Evolutionary conservation across 2,329 filamentous ascomycete species (phyloP), one percentile per base, ranked within the genome.

Genomic region (Colletotrichum cordylinicola): DNA sequence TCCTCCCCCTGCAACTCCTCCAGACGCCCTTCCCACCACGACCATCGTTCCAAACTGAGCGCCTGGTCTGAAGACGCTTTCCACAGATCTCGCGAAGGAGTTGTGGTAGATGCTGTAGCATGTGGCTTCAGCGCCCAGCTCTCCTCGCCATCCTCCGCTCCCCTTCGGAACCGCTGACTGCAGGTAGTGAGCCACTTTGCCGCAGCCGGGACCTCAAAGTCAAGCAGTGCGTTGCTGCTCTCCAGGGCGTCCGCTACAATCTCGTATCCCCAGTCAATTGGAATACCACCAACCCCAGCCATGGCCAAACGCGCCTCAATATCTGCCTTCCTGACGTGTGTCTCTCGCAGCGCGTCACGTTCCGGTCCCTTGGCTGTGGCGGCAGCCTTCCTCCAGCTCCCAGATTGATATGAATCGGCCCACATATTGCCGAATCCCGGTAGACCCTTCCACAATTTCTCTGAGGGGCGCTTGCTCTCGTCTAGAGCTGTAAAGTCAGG

Each of bases 291-390:
- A 2, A 67, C 1, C 0, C 18, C 64, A 55, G 18, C 64, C 29
- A 10, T 5, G 64, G 18, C 39, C 39, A 55, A 16, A 13, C 27
- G 37, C 39, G 64, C 43, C 64, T 55, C 64, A 33, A 55, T 2
- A 13, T 55, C 64, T 16, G 39, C 27, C n/a, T 35, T 31, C 3
- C 64, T 48, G 7, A 55, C 13, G 4, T 67, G 27, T 37, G 9
- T 5, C 3, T 21, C 39, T 27, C 39, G 64, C 29, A 48, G 27
- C 10, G 2, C 64, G 18, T 55, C 64, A 15, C 64, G 39, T n/a
- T 52, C 27, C 0, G 27, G 1, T 0, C 39, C 39, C 9, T n/a
- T 12, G 0, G 64, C 64, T 6, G 8, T 27, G 8, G 16, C 2
- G 27, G 64, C 64, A 9, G 39, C 64, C 9, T 55, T 33, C 39